phyloP scores from a whole-genome alignment of 768 basidiomycete species.

The Tephrocybe rancida region DNA sequence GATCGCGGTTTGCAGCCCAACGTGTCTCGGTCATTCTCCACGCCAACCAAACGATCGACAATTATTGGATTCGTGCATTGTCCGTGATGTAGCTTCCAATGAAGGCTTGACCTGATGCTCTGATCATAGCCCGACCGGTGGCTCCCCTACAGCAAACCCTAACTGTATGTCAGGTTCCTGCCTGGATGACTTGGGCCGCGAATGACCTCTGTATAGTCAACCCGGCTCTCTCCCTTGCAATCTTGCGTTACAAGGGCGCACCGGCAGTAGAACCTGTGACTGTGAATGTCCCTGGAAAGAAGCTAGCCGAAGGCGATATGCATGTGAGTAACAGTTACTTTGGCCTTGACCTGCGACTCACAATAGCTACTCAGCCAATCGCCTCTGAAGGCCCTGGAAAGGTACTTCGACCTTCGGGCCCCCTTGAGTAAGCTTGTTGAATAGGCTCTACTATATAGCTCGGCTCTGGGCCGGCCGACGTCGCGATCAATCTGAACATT shows the following conservation, averaged over 20 bases:
- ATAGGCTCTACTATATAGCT: conserved; percentile 4
- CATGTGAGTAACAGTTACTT: conserved; percentile 22
- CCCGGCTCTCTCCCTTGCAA: conserved; percentile 24
- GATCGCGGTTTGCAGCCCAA: conserved; percentile 28
- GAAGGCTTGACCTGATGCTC: background rate
- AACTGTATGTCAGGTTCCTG: conserved; percentile 19
- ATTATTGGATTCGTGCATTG: conserved; percentile 42
- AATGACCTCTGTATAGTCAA: conserved; percentile 8
- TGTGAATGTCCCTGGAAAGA: conserved; percentile 19
- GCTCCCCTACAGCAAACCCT: conserved; percentile 12
- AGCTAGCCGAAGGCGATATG: conserved; percentile 29
- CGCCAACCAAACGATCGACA: conserved; percentile 42
- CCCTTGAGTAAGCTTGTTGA: background rate
- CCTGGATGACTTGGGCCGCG: background rate
- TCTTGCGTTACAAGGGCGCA: conserved; percentile 35
- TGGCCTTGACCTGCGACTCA: background rate
- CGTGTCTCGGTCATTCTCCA: conserved; percentile 36
- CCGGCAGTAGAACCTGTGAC: conserved; percentile 32
- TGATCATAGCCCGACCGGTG: conserved; percentile 19
- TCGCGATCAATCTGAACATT: conserved; percentile 23
- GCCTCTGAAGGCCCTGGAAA: conserved; percentile 18
- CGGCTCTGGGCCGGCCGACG: conserved; percentile 21
- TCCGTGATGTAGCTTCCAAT: background rate
- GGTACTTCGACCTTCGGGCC: conserved; percentile 8
- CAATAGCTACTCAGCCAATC: conserved; percentile 10